Base-by-base conservation (phyloP, 345 rosid species). In the Angophora floribunda region DNA sequence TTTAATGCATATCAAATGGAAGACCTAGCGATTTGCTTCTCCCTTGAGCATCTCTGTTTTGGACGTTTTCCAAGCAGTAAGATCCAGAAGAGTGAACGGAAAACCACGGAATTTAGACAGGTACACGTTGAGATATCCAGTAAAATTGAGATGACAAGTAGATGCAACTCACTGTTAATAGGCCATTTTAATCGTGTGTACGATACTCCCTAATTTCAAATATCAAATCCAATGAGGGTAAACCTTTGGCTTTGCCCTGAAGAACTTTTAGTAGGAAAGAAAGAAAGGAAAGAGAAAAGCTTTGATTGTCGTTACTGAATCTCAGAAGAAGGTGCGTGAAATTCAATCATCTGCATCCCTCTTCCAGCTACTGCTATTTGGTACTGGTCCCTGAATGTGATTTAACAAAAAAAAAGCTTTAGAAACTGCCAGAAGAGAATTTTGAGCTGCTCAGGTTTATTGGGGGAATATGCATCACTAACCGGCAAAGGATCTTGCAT, bases 331-430 rank as follows among this genome's bases (percentile, higher is more conserved):
- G 82, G 82, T 14, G 89, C 52, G 45, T 87, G 90, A 90, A 97
- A 96, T 85, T 96, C 96, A 9, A 97, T 91, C 93, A 93, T 94
- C 91, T 96, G 99, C 96, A 97, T 95, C 61, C 99, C 99, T 85
- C 99, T 96, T 89, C 99, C 99, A 70, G 96, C 96, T 82, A 97
- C 96, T 44, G 92, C 95, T 87, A 98, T 96, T 93, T 95, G 94
- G 91, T 97, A 96, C 52, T 89, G 88, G 91, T 93, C 91, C 92
- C 98, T 98, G 95, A 51, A 75, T 50, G 57, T 47, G 41, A 85
- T 51, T 47, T 49, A 36, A 36, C 41, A 52, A 61, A 82, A 88
- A 13, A 17, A 2, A 14, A 5, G 82, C 49, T 19, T 75, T 75
- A 9, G 26, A 13, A 85, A 30, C 19, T 86, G 15, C 50, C 61